These are phyloP conservation scores for Epichloe gansuensis DNA, from an alignment of 2,329 filamentous ascomycete species.

Conservation along the genomic window DNA sequence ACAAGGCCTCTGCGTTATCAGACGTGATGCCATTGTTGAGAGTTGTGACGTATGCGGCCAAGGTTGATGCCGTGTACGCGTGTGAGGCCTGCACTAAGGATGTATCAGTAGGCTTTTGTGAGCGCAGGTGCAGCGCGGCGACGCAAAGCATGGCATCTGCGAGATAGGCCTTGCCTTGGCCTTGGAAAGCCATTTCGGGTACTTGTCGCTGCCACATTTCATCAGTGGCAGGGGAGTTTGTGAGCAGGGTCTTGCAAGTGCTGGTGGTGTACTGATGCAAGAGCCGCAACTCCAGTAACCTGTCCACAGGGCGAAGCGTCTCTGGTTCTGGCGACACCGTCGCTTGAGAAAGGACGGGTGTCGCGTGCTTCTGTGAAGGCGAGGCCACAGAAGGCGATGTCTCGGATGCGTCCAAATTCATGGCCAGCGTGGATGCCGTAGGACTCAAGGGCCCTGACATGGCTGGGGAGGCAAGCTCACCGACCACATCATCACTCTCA, in stretches of 20 bases:
- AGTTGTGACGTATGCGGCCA: conserved; percentile 46
- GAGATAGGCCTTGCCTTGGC: conserved; percentile 42
- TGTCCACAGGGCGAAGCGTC: conserved; percentile 26
- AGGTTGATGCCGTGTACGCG: conserved; percentile 51
- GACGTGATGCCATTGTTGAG: conserved; percentile 45
- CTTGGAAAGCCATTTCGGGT: conserved; percentile 47
- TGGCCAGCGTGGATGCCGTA: conserved; percentile 9
- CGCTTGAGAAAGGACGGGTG: conserved; percentile 11
- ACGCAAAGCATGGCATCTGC: conserved; percentile 54
- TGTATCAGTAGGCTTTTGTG: conserved; percentile 43
- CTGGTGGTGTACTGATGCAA: conserved; percentile 53
- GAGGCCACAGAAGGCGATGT: conserved; percentile 15
- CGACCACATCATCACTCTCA: conserved; percentile 36
- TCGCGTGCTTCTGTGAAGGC: conserved; percentile 23
- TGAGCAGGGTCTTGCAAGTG: conserved; percentile 48
- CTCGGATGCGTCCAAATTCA: neutral
- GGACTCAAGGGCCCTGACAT: conserved; percentile 10
- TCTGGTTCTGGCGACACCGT: conserved; percentile 13
- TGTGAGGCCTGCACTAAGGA: conserved; percentile 50
- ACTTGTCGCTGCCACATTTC: conserved; percentile 49
- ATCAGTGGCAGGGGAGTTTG: conserved; percentile 37
- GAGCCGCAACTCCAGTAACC: conserved; percentile 47
- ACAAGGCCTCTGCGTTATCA: conserved; percentile 49
- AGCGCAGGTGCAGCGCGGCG: conserved; percentile 49
- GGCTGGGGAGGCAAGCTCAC: conserved; percentile 29